Evolutionary conservation across 106 monocot genomes (phyloP), one percentile per base, ranked within the genome.

Genomic region (Chionographis japonica): DNA sequence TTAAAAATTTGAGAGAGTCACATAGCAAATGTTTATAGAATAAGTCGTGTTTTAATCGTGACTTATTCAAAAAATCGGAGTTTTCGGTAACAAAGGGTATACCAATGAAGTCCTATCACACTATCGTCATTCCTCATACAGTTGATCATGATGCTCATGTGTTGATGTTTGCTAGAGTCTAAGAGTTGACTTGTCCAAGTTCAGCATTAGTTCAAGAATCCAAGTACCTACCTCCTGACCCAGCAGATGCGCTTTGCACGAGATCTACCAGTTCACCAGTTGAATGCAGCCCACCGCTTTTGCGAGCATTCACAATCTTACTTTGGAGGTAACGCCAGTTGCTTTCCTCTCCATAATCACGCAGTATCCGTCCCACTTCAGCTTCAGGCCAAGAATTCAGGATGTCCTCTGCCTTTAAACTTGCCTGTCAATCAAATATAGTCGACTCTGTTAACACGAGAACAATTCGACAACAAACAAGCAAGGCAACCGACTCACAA

Each of bases 261-360:
- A 98, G 85, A 58, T 90, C 57, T 9, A 81, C 80, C 8, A 98
- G 83, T 52, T 92, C 87, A 60, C 56, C 58, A 36, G 90, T 98
- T 9, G 83, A 83, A 75, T 88, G 87, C 71, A 98, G 77, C 3
- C 92, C 92, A 0, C 85, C 86, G 49, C 4, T 56, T 27, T 20
- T 50, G 40, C 98, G 87, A 60, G 90, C 85, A 54, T 70, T 72
- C 27, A 90, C 59, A 56, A 98, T 98, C 70, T 83, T 85, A 66
- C 74, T 85, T 71, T 75, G 83, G 68, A 98, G 93, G 37, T 62
- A 68, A 20, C 65, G 60, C 87, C 98, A 93, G 63, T 93, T 98
- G 79, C 90, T 93, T 84, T 98, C 98, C 75, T 98, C 93, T 12
- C 87, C 93, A 81, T 88, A 98, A 40, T 98, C 90, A 53, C 87